Evolutionary conservation across 2,329 filamentous ascomycete species (phyloP).

Genomic region (Aureobasidium sp.): DNA sequence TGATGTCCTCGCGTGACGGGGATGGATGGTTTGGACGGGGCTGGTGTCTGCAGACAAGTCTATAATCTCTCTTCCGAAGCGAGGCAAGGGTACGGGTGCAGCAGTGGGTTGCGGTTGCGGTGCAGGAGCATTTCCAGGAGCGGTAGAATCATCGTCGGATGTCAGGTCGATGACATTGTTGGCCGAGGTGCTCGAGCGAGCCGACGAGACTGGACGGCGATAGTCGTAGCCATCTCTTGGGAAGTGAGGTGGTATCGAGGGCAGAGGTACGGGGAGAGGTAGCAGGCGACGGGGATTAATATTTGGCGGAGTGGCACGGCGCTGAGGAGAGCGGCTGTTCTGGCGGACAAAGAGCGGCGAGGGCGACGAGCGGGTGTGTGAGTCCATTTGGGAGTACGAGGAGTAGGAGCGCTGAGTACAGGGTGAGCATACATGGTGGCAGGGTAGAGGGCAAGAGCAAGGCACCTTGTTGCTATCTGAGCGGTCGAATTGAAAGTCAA

Average conservation of each 20-base stretch:
- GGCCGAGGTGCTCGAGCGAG: background rate
- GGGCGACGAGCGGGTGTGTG: background rate
- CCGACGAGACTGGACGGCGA: constrained; percentile 40
- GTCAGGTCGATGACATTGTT: constrained; percentile 32
- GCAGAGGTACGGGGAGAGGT: background rate
- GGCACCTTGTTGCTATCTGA: constrained; percentile 5
- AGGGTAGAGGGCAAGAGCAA: background rate
- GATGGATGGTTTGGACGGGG: constrained; percentile 16
- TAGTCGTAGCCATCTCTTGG: constrained; percentile 49
- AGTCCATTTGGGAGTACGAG: constrained; percentile 5
- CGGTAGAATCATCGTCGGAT: constrained; percentile 22
- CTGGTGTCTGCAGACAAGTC: constrained; percentile 25
- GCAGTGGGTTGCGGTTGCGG: constrained; percentile 14
- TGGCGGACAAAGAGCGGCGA: constrained; percentile 24
- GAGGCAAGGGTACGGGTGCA: constrained; percentile 27
- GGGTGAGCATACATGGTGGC: background rate
- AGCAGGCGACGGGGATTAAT: background rate
- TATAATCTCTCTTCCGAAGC: constrained; percentile 37
- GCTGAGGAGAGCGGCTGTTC: constrained; percentile 14
- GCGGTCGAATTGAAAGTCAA: background rate
- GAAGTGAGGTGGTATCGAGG: constrained; percentile 27
- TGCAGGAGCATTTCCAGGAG: background rate
- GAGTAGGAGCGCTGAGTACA: background rate
- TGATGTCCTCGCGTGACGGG: constrained; percentile 24
- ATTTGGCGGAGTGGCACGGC: background rate